phyloP scores from a whole-genome alignment of 805 yeast genomes.

The Candida parachauliodes region DNA sequence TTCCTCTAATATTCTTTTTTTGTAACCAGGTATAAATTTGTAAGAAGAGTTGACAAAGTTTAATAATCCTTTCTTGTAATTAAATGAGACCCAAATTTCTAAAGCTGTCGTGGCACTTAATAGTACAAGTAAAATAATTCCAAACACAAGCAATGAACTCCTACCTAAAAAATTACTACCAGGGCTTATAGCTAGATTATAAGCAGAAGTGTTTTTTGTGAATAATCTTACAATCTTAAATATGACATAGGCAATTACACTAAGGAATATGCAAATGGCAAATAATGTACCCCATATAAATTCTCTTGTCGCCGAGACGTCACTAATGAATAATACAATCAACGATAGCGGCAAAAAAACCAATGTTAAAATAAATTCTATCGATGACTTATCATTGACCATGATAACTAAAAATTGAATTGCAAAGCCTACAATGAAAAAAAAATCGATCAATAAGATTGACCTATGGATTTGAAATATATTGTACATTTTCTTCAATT shows the following conservation, averaged over 20 bases:
- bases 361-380: slow-evolving; percentile 45
- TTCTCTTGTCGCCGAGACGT: slow-evolving; percentile 36
- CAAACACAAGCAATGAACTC: slow-evolving; percentile 42
- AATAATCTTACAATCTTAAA: slow-evolving; percentile 45
- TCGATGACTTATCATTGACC: slow-evolving; percentile 29
- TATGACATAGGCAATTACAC: slow-evolving; percentile 43
- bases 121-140: slow-evolving; percentile 38
- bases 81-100: slow-evolving; percentile 14
- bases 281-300: slow-evolving; percentile 19
- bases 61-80: slow-evolving; percentile 20
- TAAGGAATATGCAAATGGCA: slow-evolving; percentile 28
- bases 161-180: slow-evolving; percentile 49
- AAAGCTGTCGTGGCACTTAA: slow-evolving; percentile 29
- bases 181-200: slow-evolving; percentile 20
- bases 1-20: not conserved
- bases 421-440: slow-evolving; percentile 49
- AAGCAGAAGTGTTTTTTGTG: slow-evolving; percentile 39
- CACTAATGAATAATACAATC: slow-evolving; percentile 31
- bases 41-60: slow-evolving; percentile 13
- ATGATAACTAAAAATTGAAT: slow-evolving; percentile 47
- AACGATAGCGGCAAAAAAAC: slow-evolving; percentile 44
- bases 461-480: slow-evolving; percentile 37
- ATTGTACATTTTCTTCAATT: slow-evolving; percentile 32
- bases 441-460: slow-evolving; percentile 23
- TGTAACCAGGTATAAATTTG: slow-evolving; percentile 11